Evolutionary conservation across 2,329 filamentous ascomycete genomes (phyloP), one percentile per base, ranked within the genome.

Genomic region (Claviceps pusilla): DNA sequence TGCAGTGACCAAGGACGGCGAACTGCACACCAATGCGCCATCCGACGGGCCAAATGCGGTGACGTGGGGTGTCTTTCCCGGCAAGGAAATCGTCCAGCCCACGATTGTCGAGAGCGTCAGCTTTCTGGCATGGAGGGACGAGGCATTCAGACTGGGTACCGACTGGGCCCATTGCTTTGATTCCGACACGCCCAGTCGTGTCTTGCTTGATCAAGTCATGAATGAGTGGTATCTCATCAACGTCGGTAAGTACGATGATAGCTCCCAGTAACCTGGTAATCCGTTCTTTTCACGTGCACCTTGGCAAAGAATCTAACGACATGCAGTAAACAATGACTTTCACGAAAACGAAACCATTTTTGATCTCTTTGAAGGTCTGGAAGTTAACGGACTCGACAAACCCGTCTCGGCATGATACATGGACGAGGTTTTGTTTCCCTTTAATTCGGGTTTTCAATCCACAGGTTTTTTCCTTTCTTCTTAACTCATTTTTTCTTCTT

Each of bases 41-140:
- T 80, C 82, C 28, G 89, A 94, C 61, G 87, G 89, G 6, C 93
- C 93, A 42, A 98, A 98, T 63, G 93, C 93, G n/a, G 87, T 98
- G 51, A 98, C 93, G 1, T 98, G 93, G 93, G 93, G 93, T 70
- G 94, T 98, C 39, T 98, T 97, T 74, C 91, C 93, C 0, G 93
- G 93, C 56, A 95, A 97, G 69, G 93, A 98, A 70, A 96, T 98
- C 65, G 90, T 98, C n/a, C 93, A 98, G 69, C 93, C 93, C 14
- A 98, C 93, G n/a, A 96, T 98, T 63, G 93, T 98, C 52, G 93
- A 98, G 73, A 94, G 88, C 19, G 85, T 98, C 67, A 95, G 88
- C 68, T 98, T 98, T 78, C 75, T 98, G 53, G 93, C 93, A 2
- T 98, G 93, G 93, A 95, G 95, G 71, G 93, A 98, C 62, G 93